Evolutionary conservation across 306 rosid species (phyloP), one percentile per base, ranked within the genome.

Genomic region (Quillaja saponaria): DNA sequence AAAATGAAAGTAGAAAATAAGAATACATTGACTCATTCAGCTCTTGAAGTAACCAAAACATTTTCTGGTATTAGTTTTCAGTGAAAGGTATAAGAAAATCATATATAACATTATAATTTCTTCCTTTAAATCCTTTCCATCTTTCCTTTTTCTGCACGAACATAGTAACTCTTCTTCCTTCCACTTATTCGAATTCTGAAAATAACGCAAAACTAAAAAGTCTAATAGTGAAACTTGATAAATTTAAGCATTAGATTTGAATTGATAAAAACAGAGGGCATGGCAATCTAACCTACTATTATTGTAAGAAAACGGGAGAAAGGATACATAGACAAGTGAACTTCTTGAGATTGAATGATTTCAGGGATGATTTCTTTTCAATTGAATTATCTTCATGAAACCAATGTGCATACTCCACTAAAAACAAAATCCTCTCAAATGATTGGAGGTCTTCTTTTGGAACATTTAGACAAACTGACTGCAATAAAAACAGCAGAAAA

Each of bases 391-490:
- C 99, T 68, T 92, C 99, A 61, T 92, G 86, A 80, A 81, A 92
- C 99, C 99, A 92, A 86, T 92, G 99, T 3, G 99, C 99, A 72
- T 92, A 86, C 79, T 89, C 99, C 84, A 92, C 96, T 0, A 92
- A 94, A 80, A 92, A 92, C 58, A 92, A 78, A 67, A 92, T 83
- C 78, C 99, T 84, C 81, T 92, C 99, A 68, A 92, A 92, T 58
- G 99, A 92, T 56, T 92, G 90, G 52, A 92, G 87, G 74, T 92
- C 99, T 84, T 92, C 99, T 85, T 86, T 76, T 13, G 99, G 96
- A 55, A 88, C 96, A 68, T 92, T 92, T 60, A 92, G 70, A 92
- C 99, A 76, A 92, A 92, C 8, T 96, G 99, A 59, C 99, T 92
- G 92, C 85, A 79, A 67, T 48, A 49, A 56, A 64, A 33, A 50